phyloP scores from a whole-genome alignment of 148 eudicot species.

The Silene uniflora region DNA sequence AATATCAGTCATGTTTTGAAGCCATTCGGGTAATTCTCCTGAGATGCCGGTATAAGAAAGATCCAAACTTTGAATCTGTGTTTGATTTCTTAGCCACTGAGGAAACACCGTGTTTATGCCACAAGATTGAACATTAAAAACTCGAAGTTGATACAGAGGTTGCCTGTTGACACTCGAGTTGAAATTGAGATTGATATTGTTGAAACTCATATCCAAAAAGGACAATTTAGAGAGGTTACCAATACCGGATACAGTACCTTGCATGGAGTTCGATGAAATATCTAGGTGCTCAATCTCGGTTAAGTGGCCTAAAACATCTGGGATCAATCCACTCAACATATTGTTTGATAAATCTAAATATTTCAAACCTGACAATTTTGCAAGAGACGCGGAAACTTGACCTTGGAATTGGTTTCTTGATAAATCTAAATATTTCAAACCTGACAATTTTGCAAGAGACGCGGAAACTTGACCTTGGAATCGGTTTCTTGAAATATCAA shows the following conservation, averaged over 20 bases:
- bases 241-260: neutral
- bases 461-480: slow-evolving; percentile 4
- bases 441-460: slow-evolving; percentile 1
- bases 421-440: neutral
- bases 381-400: slow-evolving; percentile 5
- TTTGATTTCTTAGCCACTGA: neutral
- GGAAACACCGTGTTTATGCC: slow-evolving; percentile 1
- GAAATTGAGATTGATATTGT: neutral
- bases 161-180: neutral
- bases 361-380: neutral
- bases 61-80: neutral
- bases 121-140: neutral
- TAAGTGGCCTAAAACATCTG: neutral
- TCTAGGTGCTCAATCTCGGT: neutral
- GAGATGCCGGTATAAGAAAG: slow-evolving; percentile 13
- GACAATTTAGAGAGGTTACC: slow-evolving; percentile 10
- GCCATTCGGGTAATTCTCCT: slow-evolving; percentile 5
- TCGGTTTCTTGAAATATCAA: slow-evolving; percentile 1
- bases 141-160: slow-evolving; percentile 2
- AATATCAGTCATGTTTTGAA: neutral
- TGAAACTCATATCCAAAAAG: neutral
- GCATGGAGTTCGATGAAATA: slow-evolving; percentile 1
- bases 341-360: neutral
- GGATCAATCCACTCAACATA: neutral
- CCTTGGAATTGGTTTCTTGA: neutral